Conservation (phyloP, 2,329 filamentous ascomycete species). For the Beauveria sp. region DNA sequence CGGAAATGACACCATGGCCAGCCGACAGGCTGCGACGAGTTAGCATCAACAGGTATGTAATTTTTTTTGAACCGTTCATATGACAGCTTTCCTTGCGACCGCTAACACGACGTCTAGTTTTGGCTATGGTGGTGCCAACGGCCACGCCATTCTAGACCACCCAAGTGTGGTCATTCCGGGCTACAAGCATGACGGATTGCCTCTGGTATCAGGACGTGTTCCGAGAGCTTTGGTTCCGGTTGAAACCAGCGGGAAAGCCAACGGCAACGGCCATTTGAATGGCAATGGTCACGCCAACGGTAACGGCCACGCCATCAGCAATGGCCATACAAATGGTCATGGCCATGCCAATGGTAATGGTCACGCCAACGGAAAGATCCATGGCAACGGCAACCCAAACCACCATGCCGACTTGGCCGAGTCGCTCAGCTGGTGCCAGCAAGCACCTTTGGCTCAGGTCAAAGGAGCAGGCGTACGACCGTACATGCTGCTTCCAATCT, state of each 20-base stretch:
- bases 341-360: neutral
- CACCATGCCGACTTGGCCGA: too few relatives aligned
- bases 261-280: neutral
- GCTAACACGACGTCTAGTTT: neutral
- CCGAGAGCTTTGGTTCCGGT: neutral
- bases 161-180: neutral
- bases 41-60: neutral
- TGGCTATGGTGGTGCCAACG: conserved; percentile 1
- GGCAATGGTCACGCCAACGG: neutral
- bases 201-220: neutral
- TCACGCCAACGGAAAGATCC: neutral
- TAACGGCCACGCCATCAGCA: neutral
- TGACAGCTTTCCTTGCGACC: neutral
- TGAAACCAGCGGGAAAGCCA: neutral
- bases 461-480: neutral
- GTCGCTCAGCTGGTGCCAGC: neutral
- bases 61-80: too few relatives aligned
- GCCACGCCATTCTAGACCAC: neutral
- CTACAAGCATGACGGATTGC: neutral
- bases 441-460: neutral
- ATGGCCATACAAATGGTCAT: neutral
- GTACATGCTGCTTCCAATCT: neutral
- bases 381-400: neutral
- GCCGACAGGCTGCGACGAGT: conserved; percentile 1
- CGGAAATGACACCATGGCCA: conserved; percentile 15